Conservation (phyloP, 2,329 filamentous ascomycete genomes). For the Plectosphaerella cucumerina region DNA sequence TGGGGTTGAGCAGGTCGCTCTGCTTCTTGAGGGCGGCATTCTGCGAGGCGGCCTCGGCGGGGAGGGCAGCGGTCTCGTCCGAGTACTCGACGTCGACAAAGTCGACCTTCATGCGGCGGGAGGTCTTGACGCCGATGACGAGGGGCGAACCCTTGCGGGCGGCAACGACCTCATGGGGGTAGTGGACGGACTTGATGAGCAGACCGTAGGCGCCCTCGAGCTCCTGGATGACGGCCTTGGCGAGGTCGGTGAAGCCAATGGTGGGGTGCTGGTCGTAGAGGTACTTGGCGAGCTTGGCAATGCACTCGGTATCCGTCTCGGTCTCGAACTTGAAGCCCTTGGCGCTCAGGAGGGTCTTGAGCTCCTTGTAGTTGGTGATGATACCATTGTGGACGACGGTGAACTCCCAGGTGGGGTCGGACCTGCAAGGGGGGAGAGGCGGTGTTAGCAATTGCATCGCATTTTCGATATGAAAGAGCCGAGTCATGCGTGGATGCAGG, state of each 20-base stretch:
- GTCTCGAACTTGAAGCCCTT: conserved; percentile 99
- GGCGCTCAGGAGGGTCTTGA: conserved; percentile 85
- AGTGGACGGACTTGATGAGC: conserved; percentile 97
- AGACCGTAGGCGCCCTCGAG: conserved; percentile 97
- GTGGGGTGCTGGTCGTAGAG: conserved; percentile 91
- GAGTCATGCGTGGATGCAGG: too few relatives aligned
- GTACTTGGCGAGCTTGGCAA: conserved; percentile 98
- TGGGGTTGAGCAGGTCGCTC: conserved; percentile 62
- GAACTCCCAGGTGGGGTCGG: conserved; percentile 94
- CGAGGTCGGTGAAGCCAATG: conserved; percentile 93
- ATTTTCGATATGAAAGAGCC: conserved; percentile 1
- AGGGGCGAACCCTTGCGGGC: conserved; percentile 97
- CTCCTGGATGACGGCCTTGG: conserved; percentile 97
- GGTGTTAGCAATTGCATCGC: background rate
- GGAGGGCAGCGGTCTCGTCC: conserved; percentile 76
- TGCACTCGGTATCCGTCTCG: conserved; percentile 98
- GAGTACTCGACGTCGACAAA: conserved; percentile 98
- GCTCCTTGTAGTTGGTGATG: conserved; percentile 99
- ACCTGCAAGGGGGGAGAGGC: conserved; percentile 48
- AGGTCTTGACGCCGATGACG: conserved; percentile 93
- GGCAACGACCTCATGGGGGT: conserved; percentile 94
- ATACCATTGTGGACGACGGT: conserved; percentile 98
- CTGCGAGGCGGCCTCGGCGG: conserved; percentile 91
- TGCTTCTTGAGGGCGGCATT: conserved; percentile 95
- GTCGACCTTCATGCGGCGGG: conserved; percentile 99